Evolutionary conservation across 495 filamentous ascomycete species (phyloP).

Genomic region (Penicillium paradoxum): DNA sequence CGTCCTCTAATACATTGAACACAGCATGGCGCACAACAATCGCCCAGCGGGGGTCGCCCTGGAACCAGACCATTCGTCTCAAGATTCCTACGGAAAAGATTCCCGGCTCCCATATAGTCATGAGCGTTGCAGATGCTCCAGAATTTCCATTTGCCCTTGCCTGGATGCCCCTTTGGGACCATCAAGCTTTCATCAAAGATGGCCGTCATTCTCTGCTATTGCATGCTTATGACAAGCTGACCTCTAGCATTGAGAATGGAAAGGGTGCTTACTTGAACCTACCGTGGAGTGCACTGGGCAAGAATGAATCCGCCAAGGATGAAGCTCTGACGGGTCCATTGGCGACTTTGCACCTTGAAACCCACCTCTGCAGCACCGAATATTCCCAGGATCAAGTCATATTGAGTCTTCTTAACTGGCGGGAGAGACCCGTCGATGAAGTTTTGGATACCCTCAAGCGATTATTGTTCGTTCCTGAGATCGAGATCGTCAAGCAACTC

Average conservation of each 20-base stretch:
- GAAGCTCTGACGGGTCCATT: constrained; percentile 68
- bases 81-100: constrained; percentile 77
- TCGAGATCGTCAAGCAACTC: constrained; percentile 92
- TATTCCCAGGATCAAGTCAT: constrained; percentile 93
- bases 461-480: constrained; percentile 90
- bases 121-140: constrained; percentile 80
- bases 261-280: constrained; percentile 79
- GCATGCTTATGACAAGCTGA: constrained; percentile 87
- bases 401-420: constrained; percentile 81
- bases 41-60: constrained; percentile 68
- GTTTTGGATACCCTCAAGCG: constrained; percentile 70
- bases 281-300: constrained; percentile 67
- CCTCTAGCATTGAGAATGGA: constrained; percentile 53
- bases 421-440: constrained; percentile 62
- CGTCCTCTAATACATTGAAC: constrained; percentile 66
- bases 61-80: constrained; percentile 84
- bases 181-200: constrained; percentile 85
- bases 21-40: constrained; percentile 87
- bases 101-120: constrained; percentile 76
- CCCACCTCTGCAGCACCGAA: constrained; percentile 89
- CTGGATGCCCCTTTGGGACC: constrained; percentile 91
- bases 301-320: constrained; percentile 62
- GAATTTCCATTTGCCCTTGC: constrained; percentile 82
- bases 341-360: constrained; percentile 72
- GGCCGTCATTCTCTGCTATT: constrained; percentile 75